Evolutionary conservation across 768 basidiomycete species (phyloP).

Genomic region (Suillus paluster): DNA sequence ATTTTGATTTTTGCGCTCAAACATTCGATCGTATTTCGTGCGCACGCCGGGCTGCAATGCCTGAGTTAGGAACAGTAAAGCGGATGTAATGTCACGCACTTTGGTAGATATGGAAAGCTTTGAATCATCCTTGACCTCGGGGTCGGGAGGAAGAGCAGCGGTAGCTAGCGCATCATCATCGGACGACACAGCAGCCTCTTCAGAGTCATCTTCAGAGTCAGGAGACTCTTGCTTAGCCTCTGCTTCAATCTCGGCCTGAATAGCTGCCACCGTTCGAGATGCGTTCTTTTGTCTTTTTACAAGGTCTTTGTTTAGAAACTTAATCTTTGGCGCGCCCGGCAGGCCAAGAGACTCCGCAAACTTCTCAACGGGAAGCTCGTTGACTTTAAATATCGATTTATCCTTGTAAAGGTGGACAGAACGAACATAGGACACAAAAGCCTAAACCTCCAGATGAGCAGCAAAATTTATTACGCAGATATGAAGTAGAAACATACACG

Average conservation of each 20-base stretch:
- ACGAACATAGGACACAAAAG: constrained; percentile 94
- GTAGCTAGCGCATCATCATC: constrained; percentile 21
- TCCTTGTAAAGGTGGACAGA: constrained; percentile 93
- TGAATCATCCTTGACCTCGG: constrained; percentile 11
- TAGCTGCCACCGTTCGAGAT: constrained; percentile 48
- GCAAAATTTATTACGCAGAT: accelerated
- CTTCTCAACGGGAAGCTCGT: constrained; percentile 77
- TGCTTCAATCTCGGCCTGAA: constrained; percentile 34
- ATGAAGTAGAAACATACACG: constrained; percentile 55
- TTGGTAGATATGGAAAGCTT: constrained; percentile 37
- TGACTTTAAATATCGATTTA: constrained; percentile 89
- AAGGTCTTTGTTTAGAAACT: constrained; percentile 71
- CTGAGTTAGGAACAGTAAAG: background rate
- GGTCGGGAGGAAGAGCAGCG: constrained; percentile 4
- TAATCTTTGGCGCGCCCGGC: constrained; percentile 95
- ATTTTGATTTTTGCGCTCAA: constrained; percentile 92
- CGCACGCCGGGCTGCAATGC: constrained; percentile 51
- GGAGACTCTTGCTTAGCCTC: constrained; percentile 21
- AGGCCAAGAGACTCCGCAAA: constrained; percentile 92
- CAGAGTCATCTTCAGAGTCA: constrained; percentile 21
- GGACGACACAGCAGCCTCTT: constrained; percentile 32
- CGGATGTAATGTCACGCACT: constrained; percentile 35
- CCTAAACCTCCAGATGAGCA: constrained; percentile 49
- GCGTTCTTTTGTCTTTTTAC: constrained; percentile 81
- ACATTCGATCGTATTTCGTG: constrained; percentile 98